Conservation (phyloP, 768 basidiomycete species). For the Macrolepiota fuliginosa region DNA sequence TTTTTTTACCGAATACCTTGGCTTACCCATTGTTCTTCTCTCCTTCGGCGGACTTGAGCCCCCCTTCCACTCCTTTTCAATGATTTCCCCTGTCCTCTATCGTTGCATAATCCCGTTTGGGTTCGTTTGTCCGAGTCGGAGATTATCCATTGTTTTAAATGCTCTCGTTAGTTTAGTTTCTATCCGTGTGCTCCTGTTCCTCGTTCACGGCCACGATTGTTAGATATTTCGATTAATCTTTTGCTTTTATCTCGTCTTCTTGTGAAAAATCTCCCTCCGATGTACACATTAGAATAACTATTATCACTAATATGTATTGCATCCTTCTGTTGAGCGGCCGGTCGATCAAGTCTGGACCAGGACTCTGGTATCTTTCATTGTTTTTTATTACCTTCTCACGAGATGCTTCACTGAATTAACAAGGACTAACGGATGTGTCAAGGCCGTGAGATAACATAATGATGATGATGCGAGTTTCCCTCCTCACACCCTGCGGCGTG, state of each 20-base stretch:
- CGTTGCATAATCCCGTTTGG: constrained; percentile 10
- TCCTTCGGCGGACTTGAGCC: constrained; percentile 11
- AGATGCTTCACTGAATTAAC: constrained; percentile 1
- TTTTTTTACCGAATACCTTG: not conserved
- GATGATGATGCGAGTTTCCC: not conserved
- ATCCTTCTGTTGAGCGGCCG: not conserved
- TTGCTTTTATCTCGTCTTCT: constrained; percentile 3
- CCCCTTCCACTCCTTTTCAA: constrained; percentile 12
- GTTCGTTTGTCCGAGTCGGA: constrained; percentile 9
- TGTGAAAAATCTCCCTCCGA: constrained; percentile 1
- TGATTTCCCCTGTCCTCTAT: constrained; percentile 6
- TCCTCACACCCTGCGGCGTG: not conserved
- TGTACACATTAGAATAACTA: constrained; percentile 11
- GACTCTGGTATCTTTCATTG: constrained; percentile 2
- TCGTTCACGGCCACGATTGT: not conserved
- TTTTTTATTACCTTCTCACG: constrained; percentile 1
- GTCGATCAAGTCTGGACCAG: not conserved
- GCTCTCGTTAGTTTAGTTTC: constrained; percentile 1
- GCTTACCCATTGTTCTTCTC: constrained; percentile 1
- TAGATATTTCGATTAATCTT: constrained; percentile 4
- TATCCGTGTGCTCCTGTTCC: not conserved
- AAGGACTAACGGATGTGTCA: not conserved
- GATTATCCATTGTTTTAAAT: constrained; percentile 1
- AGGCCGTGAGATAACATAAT: not conserved
- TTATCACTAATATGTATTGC: constrained; percentile 14